Evolutionary conservation across 2,329 filamentous ascomycete genomes (phyloP).

Genomic region (Aspergillus arachidicola): DNA sequence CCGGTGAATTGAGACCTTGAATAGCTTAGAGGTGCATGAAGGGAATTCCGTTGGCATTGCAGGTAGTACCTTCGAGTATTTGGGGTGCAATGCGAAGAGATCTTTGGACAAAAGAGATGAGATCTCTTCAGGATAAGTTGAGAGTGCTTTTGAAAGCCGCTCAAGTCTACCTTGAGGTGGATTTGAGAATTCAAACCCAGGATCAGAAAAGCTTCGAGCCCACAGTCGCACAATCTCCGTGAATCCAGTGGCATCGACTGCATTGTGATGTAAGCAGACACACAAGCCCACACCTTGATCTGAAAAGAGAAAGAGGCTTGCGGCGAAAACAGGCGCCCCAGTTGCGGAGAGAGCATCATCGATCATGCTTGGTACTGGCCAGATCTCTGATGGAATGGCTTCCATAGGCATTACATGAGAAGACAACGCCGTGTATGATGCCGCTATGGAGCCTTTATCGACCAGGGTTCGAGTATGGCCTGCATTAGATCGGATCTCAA

Average conservation of each 20-base stretch:
- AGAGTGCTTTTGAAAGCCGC: too few relatives aligned
- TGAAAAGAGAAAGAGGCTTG: background rate
- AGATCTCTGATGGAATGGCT: background rate
- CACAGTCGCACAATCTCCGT: background rate
- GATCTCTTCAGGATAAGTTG: too few relatives aligned
- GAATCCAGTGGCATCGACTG: background rate
- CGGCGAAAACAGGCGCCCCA: background rate
- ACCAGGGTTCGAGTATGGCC: background rate
- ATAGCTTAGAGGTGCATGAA: too few relatives aligned
- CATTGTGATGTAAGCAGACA: background rate
- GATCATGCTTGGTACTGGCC: background rate
- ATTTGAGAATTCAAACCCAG: background rate
- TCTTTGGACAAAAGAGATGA: too few relatives aligned
- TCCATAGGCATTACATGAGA: background rate
- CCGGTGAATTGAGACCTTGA: too few relatives aligned
- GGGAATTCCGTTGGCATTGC: too few relatives aligned
- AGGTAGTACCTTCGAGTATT: too few relatives aligned
- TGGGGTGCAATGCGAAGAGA: too few relatives aligned
- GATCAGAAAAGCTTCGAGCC: background rate
- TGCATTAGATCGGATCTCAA: background rate
- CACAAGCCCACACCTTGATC: background rate
- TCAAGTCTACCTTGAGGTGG: background rate
- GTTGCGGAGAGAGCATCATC: background rate
- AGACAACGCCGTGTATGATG: background rate
- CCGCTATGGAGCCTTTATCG: background rate